These are phyloP conservation scores for Nemania diffusa DNA, from an alignment of 2,329 filamentous ascomycete genomes.

Conservation along the genomic window DNA sequence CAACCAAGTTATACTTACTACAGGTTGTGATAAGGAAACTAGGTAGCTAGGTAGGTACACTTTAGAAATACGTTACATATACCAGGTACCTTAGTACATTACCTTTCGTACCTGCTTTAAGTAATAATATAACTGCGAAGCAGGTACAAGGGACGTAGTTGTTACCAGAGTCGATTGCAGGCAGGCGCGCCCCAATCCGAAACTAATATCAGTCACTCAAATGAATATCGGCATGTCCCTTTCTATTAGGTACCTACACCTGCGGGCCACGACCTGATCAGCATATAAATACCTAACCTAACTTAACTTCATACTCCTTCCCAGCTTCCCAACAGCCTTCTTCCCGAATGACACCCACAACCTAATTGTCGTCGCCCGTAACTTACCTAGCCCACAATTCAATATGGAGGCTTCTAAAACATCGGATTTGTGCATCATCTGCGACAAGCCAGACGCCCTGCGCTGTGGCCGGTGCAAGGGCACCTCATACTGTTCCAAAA, in stretches of 20 bases:
- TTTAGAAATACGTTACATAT: too few species aligned
- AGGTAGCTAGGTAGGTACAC: too few species aligned
- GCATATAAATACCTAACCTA: not conserved
- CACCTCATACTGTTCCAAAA: slow-evolving; percentile 22
- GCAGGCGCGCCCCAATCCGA: too few species aligned
- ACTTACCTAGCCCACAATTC: not conserved
- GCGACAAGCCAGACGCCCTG: slow-evolving; percentile 16
- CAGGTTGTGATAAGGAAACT: too few species aligned
- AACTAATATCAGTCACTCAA: not conserved
- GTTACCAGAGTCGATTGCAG: too few species aligned
- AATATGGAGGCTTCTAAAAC: not conserved
- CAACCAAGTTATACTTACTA: too few species aligned
- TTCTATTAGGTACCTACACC: not conserved
- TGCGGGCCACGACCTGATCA: not conserved
- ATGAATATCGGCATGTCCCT: too few species aligned
- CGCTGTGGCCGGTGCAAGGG: slow-evolving; percentile 16
- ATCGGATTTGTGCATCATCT: slow-evolving; percentile 18
- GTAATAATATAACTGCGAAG: too few species aligned
- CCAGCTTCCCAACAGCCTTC: not conserved
- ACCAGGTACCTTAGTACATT: too few species aligned
- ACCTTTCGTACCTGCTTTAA: too few species aligned
- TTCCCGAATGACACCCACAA: not conserved
- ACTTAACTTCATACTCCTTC: not conserved
- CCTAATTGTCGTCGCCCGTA: not conserved
- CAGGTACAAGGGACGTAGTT: too few species aligned